These are phyloP conservation scores for Kockiozyma suomiensis DNA, from an alignment of 805 yeast species.

Conservation along the genomic window DNA sequence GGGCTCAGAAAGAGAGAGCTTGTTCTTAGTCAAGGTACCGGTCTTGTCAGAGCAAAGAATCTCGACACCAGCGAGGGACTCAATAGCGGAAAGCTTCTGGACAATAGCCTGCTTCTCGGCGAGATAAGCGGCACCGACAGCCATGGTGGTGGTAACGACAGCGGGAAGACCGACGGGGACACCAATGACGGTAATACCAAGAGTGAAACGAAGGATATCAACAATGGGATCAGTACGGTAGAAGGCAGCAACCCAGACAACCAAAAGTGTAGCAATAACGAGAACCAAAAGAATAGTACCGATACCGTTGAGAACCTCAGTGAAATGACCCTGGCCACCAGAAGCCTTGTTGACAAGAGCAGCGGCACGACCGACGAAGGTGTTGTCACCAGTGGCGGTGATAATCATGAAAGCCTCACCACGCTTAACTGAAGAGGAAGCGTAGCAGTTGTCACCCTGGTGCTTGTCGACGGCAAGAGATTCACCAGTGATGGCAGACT, in stretches of 20 bases:
- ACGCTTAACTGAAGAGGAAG: conserved; percentile 93
- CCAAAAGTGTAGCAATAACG: conserved; percentile 81
- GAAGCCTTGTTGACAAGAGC: conserved; percentile 93
- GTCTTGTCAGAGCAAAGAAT: conserved; percentile 97
- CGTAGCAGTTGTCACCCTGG: conserved; percentile 83
- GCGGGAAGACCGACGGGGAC: conserved; percentile 99
- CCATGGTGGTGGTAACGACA: conserved; percentile 98
- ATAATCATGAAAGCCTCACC: conserved; percentile 96
- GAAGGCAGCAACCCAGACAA: conserved; percentile 93
- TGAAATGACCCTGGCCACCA: conserved; percentile 92
- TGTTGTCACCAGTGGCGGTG: conserved; percentile 92
- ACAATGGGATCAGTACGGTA: conserved; percentile 89
- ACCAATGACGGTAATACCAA: conserved; percentile 96
- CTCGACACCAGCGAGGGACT: conserved; percentile 96
- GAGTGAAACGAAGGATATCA: conserved; percentile 83
- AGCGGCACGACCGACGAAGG: conserved; percentile 97
- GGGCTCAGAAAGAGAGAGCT: conserved; percentile 93
- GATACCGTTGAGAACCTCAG: conserved; percentile 96
- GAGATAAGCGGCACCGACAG: conserved; percentile 98
- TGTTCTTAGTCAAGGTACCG: conserved; percentile 97
- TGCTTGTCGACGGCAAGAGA: conserved; percentile 93
- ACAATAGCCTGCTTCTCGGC: conserved; percentile 98
- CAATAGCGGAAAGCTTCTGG: conserved; percentile 94
- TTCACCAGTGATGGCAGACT: conserved; percentile 97
- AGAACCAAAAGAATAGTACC: conserved; percentile 89